These are phyloP conservation scores for Xylariaceae sp. DNA, from an alignment of 2,329 filamentous ascomycete genomes.

Conservation along the genomic window DNA sequence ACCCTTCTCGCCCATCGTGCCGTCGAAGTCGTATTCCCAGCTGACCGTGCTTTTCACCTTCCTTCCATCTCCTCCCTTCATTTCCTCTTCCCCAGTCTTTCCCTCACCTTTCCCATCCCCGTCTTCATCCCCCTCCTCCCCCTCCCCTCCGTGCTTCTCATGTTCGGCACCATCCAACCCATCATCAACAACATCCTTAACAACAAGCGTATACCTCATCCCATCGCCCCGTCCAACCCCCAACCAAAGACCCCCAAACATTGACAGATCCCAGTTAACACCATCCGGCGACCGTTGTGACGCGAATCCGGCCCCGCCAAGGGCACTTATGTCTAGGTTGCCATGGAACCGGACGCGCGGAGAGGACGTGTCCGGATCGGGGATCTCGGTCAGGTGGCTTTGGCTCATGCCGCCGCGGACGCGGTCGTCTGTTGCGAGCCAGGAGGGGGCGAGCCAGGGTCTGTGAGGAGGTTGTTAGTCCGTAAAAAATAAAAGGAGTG, in stretches of 20 bases:
- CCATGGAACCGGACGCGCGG: conserved; percentile 58
- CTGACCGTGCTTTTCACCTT: conserved; percentile 60
- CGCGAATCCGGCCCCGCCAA: conserved; percentile 78
- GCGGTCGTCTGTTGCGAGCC: conserved; percentile 67
- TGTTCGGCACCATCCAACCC: no score
- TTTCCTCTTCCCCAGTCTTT: no score
- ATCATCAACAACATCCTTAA: conserved; percentile 55
- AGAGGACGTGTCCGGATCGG: conserved; percentile 5
- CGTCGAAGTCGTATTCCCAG: conserved; percentile 67
- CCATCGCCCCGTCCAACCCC: conserved; percentile 49
- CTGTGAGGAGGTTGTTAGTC: conserved; percentile 24
- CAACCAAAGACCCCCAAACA: conserved; percentile 57
- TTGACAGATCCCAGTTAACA: conserved; percentile 57
- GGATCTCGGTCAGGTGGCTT: conserved; percentile 41
- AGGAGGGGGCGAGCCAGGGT: conserved; percentile 54
- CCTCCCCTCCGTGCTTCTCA: no score
- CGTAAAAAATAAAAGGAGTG: no score
- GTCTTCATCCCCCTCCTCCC: no score
- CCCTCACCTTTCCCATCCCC: no score
- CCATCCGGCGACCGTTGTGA: conserved; percentile 64
- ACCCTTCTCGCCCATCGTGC: conserved; percentile 40
- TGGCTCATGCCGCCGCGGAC: conserved; percentile 68
- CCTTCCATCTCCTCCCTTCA: no score
- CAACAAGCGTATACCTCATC: conserved; percentile 66
- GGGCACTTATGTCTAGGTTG: conserved; percentile 63